These are phyloP conservation scores for Podosphaera aphanis DNA, from an alignment of 2,329 filamentous ascomycete genomes.

Conservation along the genomic window DNA sequence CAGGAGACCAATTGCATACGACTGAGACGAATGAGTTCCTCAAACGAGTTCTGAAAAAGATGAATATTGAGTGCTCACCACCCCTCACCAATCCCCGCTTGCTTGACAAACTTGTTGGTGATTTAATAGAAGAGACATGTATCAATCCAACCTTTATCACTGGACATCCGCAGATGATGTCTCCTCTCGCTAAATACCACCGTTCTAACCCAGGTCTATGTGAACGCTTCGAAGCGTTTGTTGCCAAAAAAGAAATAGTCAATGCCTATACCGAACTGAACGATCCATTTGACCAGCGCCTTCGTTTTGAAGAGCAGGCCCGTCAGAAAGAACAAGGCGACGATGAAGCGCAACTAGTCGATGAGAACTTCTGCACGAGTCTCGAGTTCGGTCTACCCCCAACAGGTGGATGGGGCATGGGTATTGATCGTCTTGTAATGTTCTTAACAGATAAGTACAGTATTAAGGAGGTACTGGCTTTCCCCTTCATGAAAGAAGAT, in stretches of 20 bases:
- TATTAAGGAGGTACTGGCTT: conserved; percentile 87
- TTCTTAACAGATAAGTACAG: conserved; percentile 88
- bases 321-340: conserved; percentile 90
- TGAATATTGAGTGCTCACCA: conserved; percentile 68
- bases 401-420: conserved; percentile 90
- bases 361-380: conserved; percentile 81
- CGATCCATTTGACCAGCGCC: conserved; percentile 81
- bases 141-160: conserved; percentile 83
- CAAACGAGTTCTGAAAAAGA: conserved; percentile 62
- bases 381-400: conserved; percentile 82
- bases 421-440: conserved; percentile 83
- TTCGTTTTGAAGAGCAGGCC: conserved; percentile 86
- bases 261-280: conserved; percentile 96
- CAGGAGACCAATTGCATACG: conserved; percentile 73
- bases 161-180: conserved; percentile 77
- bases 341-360: conserved; percentile 84
- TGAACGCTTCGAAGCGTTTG: conserved; percentile 93
- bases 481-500: conserved; percentile 96
- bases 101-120: conserved; percentile 82
- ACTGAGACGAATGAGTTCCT: conserved; percentile 72
- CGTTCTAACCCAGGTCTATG: conserved; percentile 61
- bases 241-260: conserved; percentile 88
- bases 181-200: conserved; percentile 87
- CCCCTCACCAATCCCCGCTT: conserved; percentile 87
- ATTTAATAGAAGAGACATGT: conserved; percentile 86